Base-by-base conservation (phyloP, 805 yeast species). In the Starmerella khaoyaiensis region DNA sequence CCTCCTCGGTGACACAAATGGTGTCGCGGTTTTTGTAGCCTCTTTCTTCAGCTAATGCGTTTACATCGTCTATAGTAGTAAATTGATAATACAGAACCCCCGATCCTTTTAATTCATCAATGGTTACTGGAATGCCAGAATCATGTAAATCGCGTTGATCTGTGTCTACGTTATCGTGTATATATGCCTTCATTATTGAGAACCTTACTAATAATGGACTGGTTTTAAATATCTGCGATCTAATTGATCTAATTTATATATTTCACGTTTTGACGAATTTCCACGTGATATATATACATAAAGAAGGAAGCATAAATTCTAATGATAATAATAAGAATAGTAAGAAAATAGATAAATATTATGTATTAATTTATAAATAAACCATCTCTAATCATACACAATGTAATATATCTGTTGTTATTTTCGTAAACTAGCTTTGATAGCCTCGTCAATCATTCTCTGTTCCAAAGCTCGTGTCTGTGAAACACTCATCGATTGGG, bases 21-120 rank as follows among this genome's bases (percentile, higher is more conserved):
- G 62, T 65, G 57, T 87, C 98, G 44, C 93, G 63, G 60, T 84
- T 84, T 56, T 72, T 76, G 63, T 90, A 87, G 21, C 67, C 55
- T 42, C 96, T 69, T 47, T 79, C 68, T 8, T 46, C 40, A 9
- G 96, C 94, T 18, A 90, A 51, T 11, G 50, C 55, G 50, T 84
- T 69, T 28, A 87, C 83, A 2, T 69, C 71, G 2, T 60, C 63
- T 22, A 62, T 57, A 1, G 68, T 58, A 16, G 64, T 64, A 24
- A 74, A 61, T 33, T 71, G 60, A 48, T 60, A 65, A 57, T 80
- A 79, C 19, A 75, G 55, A 4, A 83, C 93, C 0, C 94, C 95
- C 14, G 83, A 49, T 28, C 65, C 51, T 2, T 58, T 59, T 30
- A 86, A 62, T 28, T 69, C 61, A 11, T 65, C 71, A 5, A 57